Evolutionary conservation across 169 alveolate genomes (phyloP).

Genomic region (Theileria parva): DNA sequence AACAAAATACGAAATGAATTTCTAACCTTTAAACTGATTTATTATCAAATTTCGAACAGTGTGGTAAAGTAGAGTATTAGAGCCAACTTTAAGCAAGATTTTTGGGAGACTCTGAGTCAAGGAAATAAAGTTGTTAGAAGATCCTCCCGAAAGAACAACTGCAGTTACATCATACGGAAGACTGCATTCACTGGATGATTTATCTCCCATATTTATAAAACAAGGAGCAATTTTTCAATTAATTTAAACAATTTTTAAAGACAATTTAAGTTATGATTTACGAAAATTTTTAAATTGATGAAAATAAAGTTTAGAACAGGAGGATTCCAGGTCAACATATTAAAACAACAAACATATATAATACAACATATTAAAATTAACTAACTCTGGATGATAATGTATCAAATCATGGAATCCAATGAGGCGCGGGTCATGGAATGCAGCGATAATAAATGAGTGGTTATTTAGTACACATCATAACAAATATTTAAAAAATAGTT

Average conservation of each 20-base stretch:
- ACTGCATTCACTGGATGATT: not conserved
- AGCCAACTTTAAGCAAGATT: slow-evolving; percentile 35
- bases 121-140: slow-evolving; percentile 29
- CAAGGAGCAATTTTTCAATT: not conserved
- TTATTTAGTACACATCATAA: not conserved
- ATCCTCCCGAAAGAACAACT: slow-evolving; percentile 47
- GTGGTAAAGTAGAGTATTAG: slow-evolving; percentile 28
- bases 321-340: not conserved
- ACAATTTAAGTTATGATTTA: not conserved
- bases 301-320: not conserved
- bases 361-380: not conserved
- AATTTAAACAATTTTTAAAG: not conserved
- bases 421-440: not conserved
- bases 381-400: not conserved
- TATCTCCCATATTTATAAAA: not conserved
- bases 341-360: not conserved
- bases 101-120: slow-evolving; percentile 33
- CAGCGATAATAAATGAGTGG: not conserved
- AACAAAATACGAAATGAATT: no score
- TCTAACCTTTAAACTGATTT: slow-evolving; percentile 14
- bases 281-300: not conserved
- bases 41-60: slow-evolving; percentile 25
- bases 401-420: not conserved
- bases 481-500: no score
- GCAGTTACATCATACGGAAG: slow-evolving; percentile 21